Conservation (phyloP, 169 alveolate genomes). For the Babesia bigemina region DNA sequence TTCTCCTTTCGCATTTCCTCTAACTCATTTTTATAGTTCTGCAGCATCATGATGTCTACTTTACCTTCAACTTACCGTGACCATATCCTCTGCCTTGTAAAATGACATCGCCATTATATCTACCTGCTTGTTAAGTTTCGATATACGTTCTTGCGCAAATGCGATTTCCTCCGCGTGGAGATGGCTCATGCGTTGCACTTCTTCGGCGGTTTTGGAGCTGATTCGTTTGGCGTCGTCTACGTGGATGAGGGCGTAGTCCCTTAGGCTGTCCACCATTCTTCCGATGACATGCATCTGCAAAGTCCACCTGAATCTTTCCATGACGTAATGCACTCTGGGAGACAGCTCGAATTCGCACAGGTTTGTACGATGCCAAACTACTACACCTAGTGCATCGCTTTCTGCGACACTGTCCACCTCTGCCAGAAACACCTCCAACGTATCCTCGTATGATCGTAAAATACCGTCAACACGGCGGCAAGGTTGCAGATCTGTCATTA, state of each 20-base stretch:
- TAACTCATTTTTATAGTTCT: slow-evolving; percentile 9
- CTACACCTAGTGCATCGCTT: slow-evolving; percentile 8
- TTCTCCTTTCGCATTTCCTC: neutral
- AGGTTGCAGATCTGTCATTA: neutral
- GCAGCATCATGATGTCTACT: neutral
- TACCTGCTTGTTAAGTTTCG: slow-evolving; percentile 29
- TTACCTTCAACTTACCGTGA: slow-evolving; percentile 11
- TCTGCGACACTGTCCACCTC: no score
- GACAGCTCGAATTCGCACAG: slow-evolving; percentile 2
- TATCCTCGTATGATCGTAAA: neutral
- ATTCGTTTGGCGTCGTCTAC: neutral
- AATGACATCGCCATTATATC: slow-evolving; percentile 35
- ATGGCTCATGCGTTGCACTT: neutral
- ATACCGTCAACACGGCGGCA: neutral
- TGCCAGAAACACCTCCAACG: neutral
- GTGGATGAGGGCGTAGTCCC: neutral
- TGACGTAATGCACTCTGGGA: neutral
- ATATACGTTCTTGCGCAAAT: slow-evolving; percentile 42
- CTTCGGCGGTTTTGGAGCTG: slow-evolving; percentile 9
- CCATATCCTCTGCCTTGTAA: slow-evolving; percentile 14
- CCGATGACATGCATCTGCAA: slow-evolving; percentile 22
- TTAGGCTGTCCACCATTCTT: neutral
- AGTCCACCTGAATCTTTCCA: slow-evolving; percentile 1
- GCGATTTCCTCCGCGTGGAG: slow-evolving; percentile 40
- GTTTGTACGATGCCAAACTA: neutral